Percentiles rank a stretch among this genome's conserved stretches.
Evolutionary conservation across 495 filamentous ascomycete genomes (phyloP).

Genomic region (Penicillium samsonianum): DNA sequence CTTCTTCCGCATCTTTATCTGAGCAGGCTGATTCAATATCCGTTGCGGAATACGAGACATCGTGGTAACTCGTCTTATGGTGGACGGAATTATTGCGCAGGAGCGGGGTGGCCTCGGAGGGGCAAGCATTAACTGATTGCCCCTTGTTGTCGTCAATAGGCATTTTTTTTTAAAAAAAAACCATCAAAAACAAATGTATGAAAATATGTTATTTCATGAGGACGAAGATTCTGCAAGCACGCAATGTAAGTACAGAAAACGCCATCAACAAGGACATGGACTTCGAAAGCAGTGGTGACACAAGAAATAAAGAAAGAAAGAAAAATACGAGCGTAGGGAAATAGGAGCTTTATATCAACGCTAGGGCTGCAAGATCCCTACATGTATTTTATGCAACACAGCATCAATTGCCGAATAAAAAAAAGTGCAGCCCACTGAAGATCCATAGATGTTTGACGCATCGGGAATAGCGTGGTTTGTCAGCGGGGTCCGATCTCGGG

Average conservation of each 20-base stretch:
- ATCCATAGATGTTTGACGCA: background rate
- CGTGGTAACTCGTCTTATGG: conserved; percentile 13
- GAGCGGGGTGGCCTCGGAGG: conserved; percentile 27
- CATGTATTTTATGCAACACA: background rate
- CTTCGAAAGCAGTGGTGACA: background rate
- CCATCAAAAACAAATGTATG: background rate
- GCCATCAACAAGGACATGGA: background rate
- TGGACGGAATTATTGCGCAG: conserved; percentile 13
- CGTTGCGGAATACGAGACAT: conserved; percentile 7
- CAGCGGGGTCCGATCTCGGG: background rate
- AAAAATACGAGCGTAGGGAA: background rate
- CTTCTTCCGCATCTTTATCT: conserved; percentile 19
- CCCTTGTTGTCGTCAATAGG: background rate
- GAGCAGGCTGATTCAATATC: conserved; percentile 27
- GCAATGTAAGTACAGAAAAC: background rate
- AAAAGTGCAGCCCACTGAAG: background rate
- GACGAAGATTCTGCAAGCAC: conserved; percentile 1
- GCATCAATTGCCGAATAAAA: background rate
- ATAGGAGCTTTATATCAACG: background rate
- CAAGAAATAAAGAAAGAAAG: background rate
- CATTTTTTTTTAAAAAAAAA: background rate
- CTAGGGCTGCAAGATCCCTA: background rate
- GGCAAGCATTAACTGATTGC: background rate
- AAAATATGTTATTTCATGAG: background rate
- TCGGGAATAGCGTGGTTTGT: background rate